Percentiles rank a stretch among this genome's conserved stretches.
These are phyloP conservation scores for Globisporangium yorkense DNA, from an alignment of 352 stramenopile genomes.

Conservation along the genomic window DNA sequence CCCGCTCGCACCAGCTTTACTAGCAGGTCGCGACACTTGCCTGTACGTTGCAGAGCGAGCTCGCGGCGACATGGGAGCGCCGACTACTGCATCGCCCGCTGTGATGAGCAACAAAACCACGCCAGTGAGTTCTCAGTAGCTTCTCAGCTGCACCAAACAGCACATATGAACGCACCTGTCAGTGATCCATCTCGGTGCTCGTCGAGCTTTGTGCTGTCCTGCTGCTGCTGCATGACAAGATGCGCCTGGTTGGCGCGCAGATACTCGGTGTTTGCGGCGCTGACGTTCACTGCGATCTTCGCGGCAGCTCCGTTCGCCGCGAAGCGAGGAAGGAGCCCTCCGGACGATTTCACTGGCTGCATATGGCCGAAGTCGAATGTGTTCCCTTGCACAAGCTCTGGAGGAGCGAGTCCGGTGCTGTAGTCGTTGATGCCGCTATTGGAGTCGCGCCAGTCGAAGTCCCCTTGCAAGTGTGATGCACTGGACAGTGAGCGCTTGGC, in stretches of 20 bases:
- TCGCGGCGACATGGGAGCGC: constrained; percentile 7
- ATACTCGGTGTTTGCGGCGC: neutral
- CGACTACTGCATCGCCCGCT: neutral
- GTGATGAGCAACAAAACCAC: neutral
- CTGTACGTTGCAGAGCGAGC: constrained; percentile 13
- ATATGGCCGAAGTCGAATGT: constrained; percentile 6
- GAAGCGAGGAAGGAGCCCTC: constrained; percentile 1
- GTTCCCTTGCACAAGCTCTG: constrained; percentile 3
- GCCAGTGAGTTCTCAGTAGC: neutral
- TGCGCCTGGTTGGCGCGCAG: constrained; percentile 6
- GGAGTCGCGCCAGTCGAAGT: constrained; percentile 5
- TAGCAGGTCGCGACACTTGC: neutral
- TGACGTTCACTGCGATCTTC: neutral
- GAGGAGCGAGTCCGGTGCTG: neutral
- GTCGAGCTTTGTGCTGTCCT: constrained; percentile 9
- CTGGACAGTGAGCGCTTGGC: constrained; percentile 2
- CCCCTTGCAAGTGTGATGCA: neutral
- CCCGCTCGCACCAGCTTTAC: neutral
- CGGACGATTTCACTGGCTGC: neutral
- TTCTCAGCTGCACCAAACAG: neutral
- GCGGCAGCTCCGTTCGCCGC: neutral
- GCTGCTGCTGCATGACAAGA: constrained; percentile 8
- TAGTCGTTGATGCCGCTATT: neutral
- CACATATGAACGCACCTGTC: neutral
- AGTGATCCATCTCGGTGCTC: constrained; percentile 7